Base-by-base conservation (phyloP, 2,329 filamentous ascomycete species). In the Akanthomyces lecanii region DNA sequence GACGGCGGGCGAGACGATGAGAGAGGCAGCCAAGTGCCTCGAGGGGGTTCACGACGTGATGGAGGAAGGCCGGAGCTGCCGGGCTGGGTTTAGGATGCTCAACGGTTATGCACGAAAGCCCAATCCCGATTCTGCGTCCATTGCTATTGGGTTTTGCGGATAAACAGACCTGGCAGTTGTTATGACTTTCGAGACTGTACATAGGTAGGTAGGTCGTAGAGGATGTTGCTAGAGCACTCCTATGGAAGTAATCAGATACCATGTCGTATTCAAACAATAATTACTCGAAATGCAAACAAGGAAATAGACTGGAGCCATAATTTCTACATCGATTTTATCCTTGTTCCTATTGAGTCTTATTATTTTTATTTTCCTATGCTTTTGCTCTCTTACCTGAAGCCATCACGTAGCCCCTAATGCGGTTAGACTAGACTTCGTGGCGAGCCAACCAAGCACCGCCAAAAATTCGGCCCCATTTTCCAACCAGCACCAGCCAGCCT, bases 51-150 rank as follows among this genome's bases (percentile, higher is more conserved):
- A 85, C 36, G 80, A 80, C 45, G 79, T 89, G 40, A 77, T 89
- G 57, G 85, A 89, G 72, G 87, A 89, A 72, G 87, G 86, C 1
- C 78, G 86, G 54, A 74, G 76, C 57, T 81, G 79, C 70, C 85
- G 83, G 52, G 81, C 85, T 3, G 85, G 81, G 11, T 88, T 84
- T 76, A 79, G 87, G 63, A 80, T 84, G 77, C 74, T 89, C 65
- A 85, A 78, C 65, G 87, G 87, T 8, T 88, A 85, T 72, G 83
- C 86, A 25, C 81, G 81, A 72, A 90, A 90, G 79, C 85, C 42
- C 33, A 33, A 21, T 12, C 10, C 23, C 10, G 55, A 63, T 14
- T 45, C 44, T 52, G 47, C 45, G 4, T 59, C 61, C 11, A 60
- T 63, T 60, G 38, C 62, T 6, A 63, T 60, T 63, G 62, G 62